Percentiles rank a stretch among this genome's conserved stretches.
These are phyloP conservation scores for Entomortierella parvispora DNA, from an alignment of 192 early-diverging fungal genomes.

Conservation along the genomic window DNA sequence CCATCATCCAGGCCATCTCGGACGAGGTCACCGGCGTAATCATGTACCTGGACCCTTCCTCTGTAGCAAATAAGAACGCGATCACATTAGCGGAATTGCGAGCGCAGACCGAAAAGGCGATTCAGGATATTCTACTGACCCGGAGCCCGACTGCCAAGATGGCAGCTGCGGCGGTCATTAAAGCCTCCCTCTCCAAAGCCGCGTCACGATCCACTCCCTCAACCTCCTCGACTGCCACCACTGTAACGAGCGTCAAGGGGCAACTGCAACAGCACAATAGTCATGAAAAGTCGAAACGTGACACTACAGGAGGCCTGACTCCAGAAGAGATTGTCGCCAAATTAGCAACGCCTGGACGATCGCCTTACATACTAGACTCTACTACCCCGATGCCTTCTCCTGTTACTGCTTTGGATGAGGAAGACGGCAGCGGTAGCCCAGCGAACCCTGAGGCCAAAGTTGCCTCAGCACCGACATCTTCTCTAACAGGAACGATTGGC, in stretches of 20 bases:
- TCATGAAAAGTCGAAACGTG: conserved; percentile 2
- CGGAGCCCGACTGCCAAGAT: neutral
- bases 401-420: no score
- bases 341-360: neutral
- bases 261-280: no score
- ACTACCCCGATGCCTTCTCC: no score
- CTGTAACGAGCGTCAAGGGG: no score
- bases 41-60: conserved; percentile 33
- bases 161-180: neutral
- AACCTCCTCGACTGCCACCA: no score
- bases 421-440: neutral
- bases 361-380: conserved; percentile 9
- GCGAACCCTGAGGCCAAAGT: no score
- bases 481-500: conserved; percentile 3
- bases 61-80: neutral
- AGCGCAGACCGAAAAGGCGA: conserved; percentile 24
- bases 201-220: no score
- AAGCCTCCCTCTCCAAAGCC: neutral
- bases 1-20: conserved; percentile 40
- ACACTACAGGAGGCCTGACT: neutral
- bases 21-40: conserved; percentile 27
- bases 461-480: neutral
- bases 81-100: conserved; percentile 22
- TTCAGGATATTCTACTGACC: conserved; percentile 5
- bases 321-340: conserved; percentile 22